phyloP scores from a whole-genome alignment of 306 rosid species.

The Dryas drummondii region DNA sequence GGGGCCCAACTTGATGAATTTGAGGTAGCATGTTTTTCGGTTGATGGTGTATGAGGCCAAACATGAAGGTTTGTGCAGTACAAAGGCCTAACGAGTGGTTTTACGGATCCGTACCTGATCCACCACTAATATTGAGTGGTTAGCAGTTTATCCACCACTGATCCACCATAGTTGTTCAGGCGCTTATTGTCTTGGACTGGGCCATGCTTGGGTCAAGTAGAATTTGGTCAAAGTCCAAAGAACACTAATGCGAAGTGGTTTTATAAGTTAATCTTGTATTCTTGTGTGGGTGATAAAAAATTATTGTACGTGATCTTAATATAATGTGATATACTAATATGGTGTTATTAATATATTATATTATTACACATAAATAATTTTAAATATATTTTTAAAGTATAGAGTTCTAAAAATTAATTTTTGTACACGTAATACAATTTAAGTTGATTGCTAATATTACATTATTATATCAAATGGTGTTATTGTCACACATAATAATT shows the following conservation, averaged over 20 bases:
- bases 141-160: background rate
- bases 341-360: too few relatives aligned
- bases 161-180: background rate
- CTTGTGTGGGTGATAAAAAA: too few relatives aligned
- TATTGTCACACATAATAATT: too few relatives aligned
- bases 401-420: too few relatives aligned
- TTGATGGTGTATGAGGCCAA: constrained; percentile 20
- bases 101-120: constrained; percentile 2
- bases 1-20: background rate
- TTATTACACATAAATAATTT: too few relatives aligned
- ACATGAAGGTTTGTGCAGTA: background rate
- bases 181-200: constrained; percentile 24
- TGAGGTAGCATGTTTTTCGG: background rate
- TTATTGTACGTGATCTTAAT: too few relatives aligned
- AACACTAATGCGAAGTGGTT: background rate
- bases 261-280: background rate
- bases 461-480: too few relatives aligned
- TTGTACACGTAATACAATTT: too few relatives aligned
- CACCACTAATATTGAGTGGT: constrained; percentile 35
- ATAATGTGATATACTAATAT: too few relatives aligned
- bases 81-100: constrained; percentile 16
- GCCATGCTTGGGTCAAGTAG: constrained; percentile 20
- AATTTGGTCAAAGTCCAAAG: background rate
- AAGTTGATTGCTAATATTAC: too few relatives aligned
- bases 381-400: too few relatives aligned